Conservation (phyloP, 306 rosid genomes). For the Heteromeles arbutifolia region DNA sequence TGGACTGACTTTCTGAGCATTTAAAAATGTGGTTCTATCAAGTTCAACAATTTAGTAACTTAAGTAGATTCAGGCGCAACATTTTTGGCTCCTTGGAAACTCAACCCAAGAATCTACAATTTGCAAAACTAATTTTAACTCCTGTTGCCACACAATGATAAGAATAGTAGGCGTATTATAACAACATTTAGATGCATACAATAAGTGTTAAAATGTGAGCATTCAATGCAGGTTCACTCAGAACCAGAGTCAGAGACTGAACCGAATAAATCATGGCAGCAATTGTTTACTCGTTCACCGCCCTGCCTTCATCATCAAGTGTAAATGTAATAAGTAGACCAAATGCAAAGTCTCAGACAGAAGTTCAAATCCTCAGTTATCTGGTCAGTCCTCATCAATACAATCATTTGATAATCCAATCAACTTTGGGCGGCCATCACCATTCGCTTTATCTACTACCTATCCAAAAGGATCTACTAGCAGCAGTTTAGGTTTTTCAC, state of each 20-base stretch:
- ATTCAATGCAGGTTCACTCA: conserved; percentile 55
- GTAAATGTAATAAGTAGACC: too few relatives aligned
- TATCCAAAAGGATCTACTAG: too few relatives aligned
- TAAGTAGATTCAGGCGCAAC: neutral
- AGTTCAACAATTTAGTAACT: neutral
- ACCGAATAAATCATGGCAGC: conserved; percentile 93
- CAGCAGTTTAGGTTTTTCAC: too few relatives aligned
- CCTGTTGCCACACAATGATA: conserved; percentile 1
- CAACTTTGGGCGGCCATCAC: too few relatives aligned
- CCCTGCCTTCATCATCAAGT: too few relatives aligned
- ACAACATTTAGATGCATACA: conserved; percentile 11
- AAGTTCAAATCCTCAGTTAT: too few relatives aligned
- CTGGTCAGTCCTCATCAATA: too few relatives aligned
- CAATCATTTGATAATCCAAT: too few relatives aligned
- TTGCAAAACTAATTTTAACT: neutral
- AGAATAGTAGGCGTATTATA: neutral
- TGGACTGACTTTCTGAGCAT: neutral
- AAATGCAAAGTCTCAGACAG: too few relatives aligned
- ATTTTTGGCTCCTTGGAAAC: neutral
- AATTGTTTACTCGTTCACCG: conserved; percentile 47
- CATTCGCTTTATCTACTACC: too few relatives aligned
- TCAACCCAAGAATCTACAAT: neutral
- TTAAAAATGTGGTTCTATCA: neutral
- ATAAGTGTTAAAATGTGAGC: too few relatives aligned
- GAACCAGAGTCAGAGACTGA: conserved; percentile 55